Percentiles rank a stretch among this genome's conserved stretches.
phyloP scores from a whole-genome alignment of 1,139 yeast species.

The Magnusiomyces ingens region DNA sequence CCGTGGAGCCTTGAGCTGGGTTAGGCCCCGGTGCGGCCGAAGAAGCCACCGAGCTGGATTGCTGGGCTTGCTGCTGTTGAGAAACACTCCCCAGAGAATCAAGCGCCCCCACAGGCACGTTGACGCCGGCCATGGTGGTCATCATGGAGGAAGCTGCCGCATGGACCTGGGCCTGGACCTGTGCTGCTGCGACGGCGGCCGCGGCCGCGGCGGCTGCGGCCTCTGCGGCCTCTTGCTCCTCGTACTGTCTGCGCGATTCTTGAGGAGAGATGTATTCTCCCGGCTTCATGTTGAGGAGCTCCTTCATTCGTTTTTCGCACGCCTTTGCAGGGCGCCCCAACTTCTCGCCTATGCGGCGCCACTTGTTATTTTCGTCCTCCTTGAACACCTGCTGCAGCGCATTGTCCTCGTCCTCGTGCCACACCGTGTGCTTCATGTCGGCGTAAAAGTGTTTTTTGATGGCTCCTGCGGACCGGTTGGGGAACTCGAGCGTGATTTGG shows the following conservation, averaged over 20 bases:
- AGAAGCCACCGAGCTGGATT: too few relatives aligned
- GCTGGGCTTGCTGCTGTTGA: too few relatives aligned
- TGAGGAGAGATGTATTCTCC: constrained; percentile 15
- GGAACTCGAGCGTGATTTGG: constrained; percentile 26
- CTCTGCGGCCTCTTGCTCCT: constrained; percentile 9
- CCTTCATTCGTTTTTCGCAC: constrained; percentile 26
- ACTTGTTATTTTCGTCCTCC: constrained; percentile 27
- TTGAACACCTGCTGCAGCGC: constrained; percentile 22
- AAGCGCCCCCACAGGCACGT: too few relatives aligned
- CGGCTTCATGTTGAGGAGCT: constrained; percentile 10
- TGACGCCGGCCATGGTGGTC: too few relatives aligned
- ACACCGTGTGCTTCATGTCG: constrained; percentile 29
- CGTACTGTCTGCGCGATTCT: constrained; percentile 12
- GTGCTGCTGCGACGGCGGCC: neutral
- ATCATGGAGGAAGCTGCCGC: too few relatives aligned
- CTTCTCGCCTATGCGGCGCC: constrained; percentile 28
- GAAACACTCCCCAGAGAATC: too few relatives aligned
- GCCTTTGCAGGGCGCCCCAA: constrained; percentile 28
- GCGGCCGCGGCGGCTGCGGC: constrained; percentile 5
- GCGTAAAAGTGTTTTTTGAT: constrained; percentile 32
- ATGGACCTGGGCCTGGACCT: too few relatives aligned
- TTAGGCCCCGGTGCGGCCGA: too few relatives aligned
- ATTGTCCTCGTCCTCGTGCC: constrained; percentile 28
- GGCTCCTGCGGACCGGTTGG: constrained; percentile 31
- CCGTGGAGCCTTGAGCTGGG: too few relatives aligned